A percentile compares a stretch with the other conserved stretches of the same genome.
These are phyloP conservation scores for Dothidotthia symphoricarpi DNA, from an alignment of 2,329 filamentous ascomycete genomes.

Conservation along the genomic window DNA sequence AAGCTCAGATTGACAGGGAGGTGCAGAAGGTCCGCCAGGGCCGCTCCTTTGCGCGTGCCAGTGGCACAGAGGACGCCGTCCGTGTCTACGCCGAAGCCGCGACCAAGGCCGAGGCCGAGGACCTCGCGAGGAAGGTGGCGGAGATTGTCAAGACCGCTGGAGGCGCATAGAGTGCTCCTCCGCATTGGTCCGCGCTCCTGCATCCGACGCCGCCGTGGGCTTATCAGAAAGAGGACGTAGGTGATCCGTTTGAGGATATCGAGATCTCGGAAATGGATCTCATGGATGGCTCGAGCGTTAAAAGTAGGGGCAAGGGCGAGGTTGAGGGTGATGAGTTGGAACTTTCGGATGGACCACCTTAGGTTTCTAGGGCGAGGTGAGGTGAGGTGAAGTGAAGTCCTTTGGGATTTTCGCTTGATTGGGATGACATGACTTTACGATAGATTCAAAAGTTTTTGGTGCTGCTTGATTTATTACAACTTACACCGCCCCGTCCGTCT, in stretches of 20 bases:
- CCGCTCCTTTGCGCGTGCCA: conserved; percentile 85
- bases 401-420: too few species aligned
- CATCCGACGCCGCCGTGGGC: neutral
- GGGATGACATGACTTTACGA: neutral
- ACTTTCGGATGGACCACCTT: too few species aligned
- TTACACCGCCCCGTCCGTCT: too few species aligned
- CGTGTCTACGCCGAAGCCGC: conserved; percentile 94
- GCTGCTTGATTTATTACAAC: too few species aligned
- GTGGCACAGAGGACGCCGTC: conserved; percentile 93
- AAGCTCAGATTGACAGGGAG: conserved; percentile 80
- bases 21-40: conserved; percentile 90
- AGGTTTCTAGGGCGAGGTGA: too few species aligned
- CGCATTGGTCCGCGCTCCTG: too few species aligned
- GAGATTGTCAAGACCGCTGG: conserved; percentile 61
- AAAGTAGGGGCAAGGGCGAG: too few species aligned
- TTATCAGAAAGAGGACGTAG: neutral
- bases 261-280: neutral
- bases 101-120: conserved; percentile 83
- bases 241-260: neutral
- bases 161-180: conserved; percentile 15
- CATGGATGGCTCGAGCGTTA: too few species aligned
- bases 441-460: neutral
- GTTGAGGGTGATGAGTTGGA: neutral
- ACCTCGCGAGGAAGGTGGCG: conserved; percentile 80
- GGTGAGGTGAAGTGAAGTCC: too few species aligned